Percentiles rank a stretch among this genome's conserved stretches.
These are phyloP conservation scores for Phalaenopsis equestris DNA, from an alignment of 106 monocot species.

Conservation along the genomic window DNA sequence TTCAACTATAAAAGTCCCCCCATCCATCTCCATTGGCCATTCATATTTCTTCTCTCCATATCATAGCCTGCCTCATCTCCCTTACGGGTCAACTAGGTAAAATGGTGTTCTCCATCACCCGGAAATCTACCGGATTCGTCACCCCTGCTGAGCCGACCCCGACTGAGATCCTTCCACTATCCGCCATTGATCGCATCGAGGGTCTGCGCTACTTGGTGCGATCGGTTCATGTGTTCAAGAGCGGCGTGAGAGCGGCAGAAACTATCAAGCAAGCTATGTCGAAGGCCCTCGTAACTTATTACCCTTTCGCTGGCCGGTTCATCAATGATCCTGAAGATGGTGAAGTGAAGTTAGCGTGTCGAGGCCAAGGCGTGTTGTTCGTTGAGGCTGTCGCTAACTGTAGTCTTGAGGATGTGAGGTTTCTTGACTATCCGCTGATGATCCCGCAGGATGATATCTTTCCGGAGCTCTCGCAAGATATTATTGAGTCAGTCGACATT, in stretches of 20 bases:
- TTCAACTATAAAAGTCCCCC: too few species aligned
- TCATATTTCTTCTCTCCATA: too few species aligned
- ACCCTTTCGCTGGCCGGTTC: constrained; percentile 42
- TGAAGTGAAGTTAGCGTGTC: constrained; percentile 25
- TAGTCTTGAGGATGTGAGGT: constrained; percentile 27
- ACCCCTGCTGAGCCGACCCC: constrained; percentile 17
- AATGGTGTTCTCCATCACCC: constrained; percentile 11
- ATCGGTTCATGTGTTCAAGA: constrained; percentile 39
- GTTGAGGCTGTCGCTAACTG: constrained; percentile 33
- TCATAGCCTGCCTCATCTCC: background rate
- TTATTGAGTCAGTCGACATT: background rate
- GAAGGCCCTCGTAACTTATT: constrained; percentile 33
- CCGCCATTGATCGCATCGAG: constrained; percentile 24
- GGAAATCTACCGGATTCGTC: constrained; percentile 1
- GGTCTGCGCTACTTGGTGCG: constrained; percentile 29
- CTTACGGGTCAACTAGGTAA: background rate
- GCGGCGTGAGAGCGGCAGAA: constrained; percentile 12
- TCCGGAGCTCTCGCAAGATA: constrained; percentile 10
- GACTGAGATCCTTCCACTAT: constrained; percentile 10
- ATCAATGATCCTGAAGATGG: constrained; percentile 8
- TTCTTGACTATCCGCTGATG: constrained; percentile 29
- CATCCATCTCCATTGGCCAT: too few species aligned
- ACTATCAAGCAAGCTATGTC: constrained; percentile 24
- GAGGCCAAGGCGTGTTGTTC: constrained; percentile 40
- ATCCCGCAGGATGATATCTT: constrained; percentile 21